phyloP scores from a whole-genome alignment of 2,329 filamentous ascomycete genomes.

The Cladosporium velox region DNA sequence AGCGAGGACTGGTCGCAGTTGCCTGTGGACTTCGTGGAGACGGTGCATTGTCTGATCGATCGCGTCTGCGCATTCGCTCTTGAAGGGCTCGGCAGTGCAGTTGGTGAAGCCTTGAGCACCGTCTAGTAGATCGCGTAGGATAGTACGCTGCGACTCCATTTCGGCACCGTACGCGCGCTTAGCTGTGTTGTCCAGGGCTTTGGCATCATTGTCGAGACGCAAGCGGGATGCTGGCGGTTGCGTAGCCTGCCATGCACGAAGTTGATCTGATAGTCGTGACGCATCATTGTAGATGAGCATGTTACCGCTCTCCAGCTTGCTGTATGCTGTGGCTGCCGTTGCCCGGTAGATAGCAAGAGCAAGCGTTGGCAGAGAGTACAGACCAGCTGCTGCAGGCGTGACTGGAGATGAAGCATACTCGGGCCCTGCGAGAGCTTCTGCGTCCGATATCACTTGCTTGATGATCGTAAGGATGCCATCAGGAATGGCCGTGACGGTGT shows the following conservation, averaged over 20 bases:
- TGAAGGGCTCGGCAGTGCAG: slow-evolving; percentile 61
- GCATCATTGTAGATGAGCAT: slow-evolving; percentile 69
- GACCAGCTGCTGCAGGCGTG: slow-evolving; percentile 65
- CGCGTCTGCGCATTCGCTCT: slow-evolving; percentile 61
- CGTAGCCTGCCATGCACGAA: slow-evolving; percentile 52
- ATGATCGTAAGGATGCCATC: slow-evolving; percentile 73
- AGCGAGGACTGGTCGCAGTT: slow-evolving; percentile 61
- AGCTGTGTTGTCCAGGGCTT: slow-evolving; percentile 59
- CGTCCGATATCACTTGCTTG: slow-evolving; percentile 49
- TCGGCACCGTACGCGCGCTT: slow-evolving; percentile 63
- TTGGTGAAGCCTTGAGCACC: slow-evolving; percentile 63
- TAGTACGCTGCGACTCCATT: slow-evolving; percentile 65
- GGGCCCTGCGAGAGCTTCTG: slow-evolving; percentile 57
- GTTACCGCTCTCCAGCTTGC: slow-evolving; percentile 58
- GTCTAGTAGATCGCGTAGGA: slow-evolving; percentile 63
- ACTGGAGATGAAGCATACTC: slow-evolving; percentile 56
- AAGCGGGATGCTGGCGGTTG: slow-evolving; percentile 45
- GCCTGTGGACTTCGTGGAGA: slow-evolving; percentile 56
- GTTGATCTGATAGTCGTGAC: slow-evolving; percentile 57
- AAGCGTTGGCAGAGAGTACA: slow-evolving; percentile 72
- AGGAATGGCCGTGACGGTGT: slow-evolving; percentile 85
- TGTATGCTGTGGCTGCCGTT: slow-evolving; percentile 73
- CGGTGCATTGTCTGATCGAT: slow-evolving; percentile 60
- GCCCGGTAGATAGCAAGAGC: slow-evolving; percentile 78
- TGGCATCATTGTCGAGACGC: slow-evolving; percentile 56